Percentiles rank a stretch among this genome's conserved stretches.
Evolutionary conservation across 2,329 filamentous ascomycete genomes (phyloP).

Genomic region (Periconia sp.): DNA sequence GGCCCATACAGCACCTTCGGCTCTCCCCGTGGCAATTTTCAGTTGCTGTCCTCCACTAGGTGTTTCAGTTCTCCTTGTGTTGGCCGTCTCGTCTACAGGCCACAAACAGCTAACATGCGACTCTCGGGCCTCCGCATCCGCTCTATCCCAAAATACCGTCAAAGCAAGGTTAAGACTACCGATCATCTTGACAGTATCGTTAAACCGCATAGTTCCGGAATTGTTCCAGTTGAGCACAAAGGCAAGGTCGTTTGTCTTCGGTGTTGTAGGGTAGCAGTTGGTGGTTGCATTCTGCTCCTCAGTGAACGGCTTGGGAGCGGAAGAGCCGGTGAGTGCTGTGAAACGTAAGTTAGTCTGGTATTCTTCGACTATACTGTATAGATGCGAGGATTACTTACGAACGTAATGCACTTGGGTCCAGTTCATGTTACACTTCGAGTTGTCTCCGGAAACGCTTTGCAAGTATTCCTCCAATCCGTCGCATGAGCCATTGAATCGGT

Average conservation of each 20-base stretch:
- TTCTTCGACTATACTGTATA: background rate
- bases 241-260: background rate
- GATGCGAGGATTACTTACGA: background rate
- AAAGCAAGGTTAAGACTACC: background rate
- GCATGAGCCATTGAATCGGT: background rate
- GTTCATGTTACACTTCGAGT: background rate
- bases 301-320: background rate
- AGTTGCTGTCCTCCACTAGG: too few relatives aligned
- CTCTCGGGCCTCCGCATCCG: background rate
- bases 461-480: background rate
- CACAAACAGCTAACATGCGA: background rate
- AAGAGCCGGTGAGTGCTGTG: background rate
- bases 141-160: background rate
- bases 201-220: background rate
- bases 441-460: background rate
- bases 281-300: conserved; percentile 1
- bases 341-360: background rate
- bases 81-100: background rate
- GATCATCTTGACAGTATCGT: background rate
- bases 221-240: conserved; percentile 1
- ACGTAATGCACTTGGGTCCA: background rate
- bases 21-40: too few relatives aligned
- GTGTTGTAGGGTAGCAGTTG: background rate
- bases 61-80: too few relatives aligned
- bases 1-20: too few relatives aligned